A percentile compares a stretch with the other conserved stretches of the same genome.
phyloP scores from a whole-genome alignment of 768 basidiomycete genomes.

The Phaeolepiota aurea region DNA sequence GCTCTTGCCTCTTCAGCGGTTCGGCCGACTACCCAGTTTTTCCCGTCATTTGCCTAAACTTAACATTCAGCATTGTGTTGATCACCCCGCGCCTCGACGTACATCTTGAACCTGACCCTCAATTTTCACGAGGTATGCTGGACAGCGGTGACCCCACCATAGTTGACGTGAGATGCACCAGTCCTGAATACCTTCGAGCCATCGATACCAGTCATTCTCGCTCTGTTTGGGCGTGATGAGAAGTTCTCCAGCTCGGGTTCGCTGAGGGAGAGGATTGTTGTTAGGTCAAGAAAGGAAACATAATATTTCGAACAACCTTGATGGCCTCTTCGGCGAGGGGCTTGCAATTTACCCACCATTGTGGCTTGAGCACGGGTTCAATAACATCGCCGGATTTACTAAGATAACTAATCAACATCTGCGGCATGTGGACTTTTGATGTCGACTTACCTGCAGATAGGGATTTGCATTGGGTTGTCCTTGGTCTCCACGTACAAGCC shows the following conservation, averaged over 20 bases:
- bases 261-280: conserved; percentile 31
- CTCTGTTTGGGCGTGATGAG: conserved; percentile 75
- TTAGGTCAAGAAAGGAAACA: conserved; percentile 1
- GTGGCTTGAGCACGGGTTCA: conserved; percentile 91
- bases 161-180: conserved; percentile 99
- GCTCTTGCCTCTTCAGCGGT: conserved; percentile 67
- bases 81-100: conserved; percentile 17
- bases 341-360: conserved; percentile 98
- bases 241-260: conserved; percentile 83
- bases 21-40: conserved; percentile 89
- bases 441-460: conserved; percentile 71
- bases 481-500: conserved; percentile 87
- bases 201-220: conserved; percentile 92
- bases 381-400: conserved; percentile 97
- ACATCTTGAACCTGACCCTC: conserved; percentile 71
- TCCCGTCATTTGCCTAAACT: conserved; percentile 53
- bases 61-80: no score
- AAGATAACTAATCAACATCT: conserved; percentile 3
- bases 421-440: not conserved
- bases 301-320: conserved; percentile 37
- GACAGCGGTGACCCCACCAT: conserved; percentile 98
- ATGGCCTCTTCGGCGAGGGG: conserved; percentile 86
- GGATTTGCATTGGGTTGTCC: conserved; percentile 97
- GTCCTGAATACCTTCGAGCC: conserved; percentile 93
- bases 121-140: conserved; percentile 86